Conservation (phyloP, 257 asterid genomes). For the Jaltomata sinuosa region DNA sequence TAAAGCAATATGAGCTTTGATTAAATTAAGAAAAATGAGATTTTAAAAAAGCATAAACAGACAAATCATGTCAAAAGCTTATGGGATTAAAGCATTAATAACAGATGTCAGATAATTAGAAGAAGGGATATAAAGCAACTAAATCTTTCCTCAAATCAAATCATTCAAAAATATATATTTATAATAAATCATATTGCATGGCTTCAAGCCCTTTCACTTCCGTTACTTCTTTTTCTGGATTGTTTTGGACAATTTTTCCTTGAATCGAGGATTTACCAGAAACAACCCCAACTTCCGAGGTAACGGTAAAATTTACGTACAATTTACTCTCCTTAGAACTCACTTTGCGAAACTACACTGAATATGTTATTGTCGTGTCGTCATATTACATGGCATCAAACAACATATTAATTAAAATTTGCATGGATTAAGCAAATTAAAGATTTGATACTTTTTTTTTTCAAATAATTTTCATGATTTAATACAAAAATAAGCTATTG, state of each 20-base stretch:
- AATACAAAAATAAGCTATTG: neutral
- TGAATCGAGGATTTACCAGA: fast-evolving
- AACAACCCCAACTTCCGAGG: fast-evolving
- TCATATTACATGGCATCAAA: neutral
- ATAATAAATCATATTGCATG: neutral
- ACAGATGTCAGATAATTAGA: neutral
- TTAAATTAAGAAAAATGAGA: neutral
- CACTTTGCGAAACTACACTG: neutral
- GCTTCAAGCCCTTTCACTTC: neutral
- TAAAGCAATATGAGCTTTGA: neutral
- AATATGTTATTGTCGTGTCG: neutral
- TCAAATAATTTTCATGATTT: neutral
- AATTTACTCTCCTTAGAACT: neutral
- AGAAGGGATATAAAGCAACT: neutral
- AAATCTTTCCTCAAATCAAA: neutral
- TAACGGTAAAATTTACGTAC: fast-evolving
- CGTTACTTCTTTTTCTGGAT: neutral
- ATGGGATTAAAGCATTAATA: neutral
- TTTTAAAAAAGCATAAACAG: neutral
- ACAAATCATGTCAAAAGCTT: neutral
- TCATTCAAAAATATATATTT: neutral
- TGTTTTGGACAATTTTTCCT: neutral
- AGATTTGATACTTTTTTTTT: neutral
- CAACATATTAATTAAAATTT: neutral
- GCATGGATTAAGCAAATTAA: neutral